These are phyloP conservation scores for Boletus subluridellus DNA, from an alignment of 1,284 basidiomycete genomes.

Conservation along the genomic window DNA sequence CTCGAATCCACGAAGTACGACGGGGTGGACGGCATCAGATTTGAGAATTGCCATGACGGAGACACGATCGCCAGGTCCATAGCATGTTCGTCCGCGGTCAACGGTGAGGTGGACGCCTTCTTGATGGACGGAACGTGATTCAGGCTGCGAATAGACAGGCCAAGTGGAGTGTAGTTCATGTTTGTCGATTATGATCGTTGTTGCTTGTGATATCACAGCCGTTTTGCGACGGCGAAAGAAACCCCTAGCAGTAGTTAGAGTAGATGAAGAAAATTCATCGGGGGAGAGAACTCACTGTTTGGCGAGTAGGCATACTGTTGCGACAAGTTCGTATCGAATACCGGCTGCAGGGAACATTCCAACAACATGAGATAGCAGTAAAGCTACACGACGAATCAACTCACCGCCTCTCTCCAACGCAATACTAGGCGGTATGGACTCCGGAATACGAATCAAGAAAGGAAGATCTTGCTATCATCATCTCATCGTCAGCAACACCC, in stretches of 20 bases:
- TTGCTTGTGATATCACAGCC: slow-evolving; percentile 54
- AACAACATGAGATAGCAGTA: neutral
- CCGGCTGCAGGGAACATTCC: slow-evolving; percentile 46
- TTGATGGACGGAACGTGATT: slow-evolving; percentile 61
- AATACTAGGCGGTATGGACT: slow-evolving; percentile 78
- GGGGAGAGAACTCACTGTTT: slow-evolving; percentile 56
- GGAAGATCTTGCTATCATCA: slow-evolving; percentile 63
- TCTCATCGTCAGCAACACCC: slow-evolving; percentile 32
- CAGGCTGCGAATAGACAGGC: slow-evolving; percentile 80
- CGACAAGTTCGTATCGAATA: slow-evolving; percentile 82
- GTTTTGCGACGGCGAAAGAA: slow-evolving; percentile 72
- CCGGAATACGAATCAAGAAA: slow-evolving; percentile 82
- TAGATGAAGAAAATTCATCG: neutral
- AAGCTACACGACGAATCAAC: slow-evolving; percentile 8
- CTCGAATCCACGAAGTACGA: slow-evolving; percentile 76
- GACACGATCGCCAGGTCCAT: slow-evolving; percentile 80
- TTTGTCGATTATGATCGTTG: slow-evolving; percentile 78
- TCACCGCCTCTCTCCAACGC: slow-evolving; percentile 67
- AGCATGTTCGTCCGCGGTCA: slow-evolving; percentile 72
- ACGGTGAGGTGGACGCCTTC: slow-evolving; percentile 72
- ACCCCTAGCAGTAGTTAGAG: slow-evolving; percentile 39
- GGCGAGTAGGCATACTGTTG: slow-evolving; percentile 75
- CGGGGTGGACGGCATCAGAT: slow-evolving; percentile 60
- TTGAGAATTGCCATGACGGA: slow-evolving; percentile 66
- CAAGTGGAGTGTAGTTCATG: slow-evolving; percentile 87